Conservation (phyloP, 1,284 basidiomycete genomes). For the Rhodotorula sp. region DNA sequence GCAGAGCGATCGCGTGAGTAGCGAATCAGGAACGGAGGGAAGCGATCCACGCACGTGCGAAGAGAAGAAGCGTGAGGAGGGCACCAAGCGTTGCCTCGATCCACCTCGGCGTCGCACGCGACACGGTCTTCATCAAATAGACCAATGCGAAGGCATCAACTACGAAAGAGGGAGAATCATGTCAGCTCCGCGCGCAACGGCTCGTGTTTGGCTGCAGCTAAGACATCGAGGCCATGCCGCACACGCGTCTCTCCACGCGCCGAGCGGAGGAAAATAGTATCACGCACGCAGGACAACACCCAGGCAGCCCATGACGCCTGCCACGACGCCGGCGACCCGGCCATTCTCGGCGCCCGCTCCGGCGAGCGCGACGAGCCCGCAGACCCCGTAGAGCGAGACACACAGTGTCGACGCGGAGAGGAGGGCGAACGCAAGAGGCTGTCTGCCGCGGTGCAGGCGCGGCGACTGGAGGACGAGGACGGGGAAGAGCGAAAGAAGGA, state of each 20-base stretch:
- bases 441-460: neutral
- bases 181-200: too few species aligned
- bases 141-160: neutral
- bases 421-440: neutral
- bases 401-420: neutral
- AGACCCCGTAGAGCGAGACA: neutral
- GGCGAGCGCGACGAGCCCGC: conserved; percentile 12
- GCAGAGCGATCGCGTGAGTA: neutral
- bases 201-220: too few species aligned
- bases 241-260: too few species aligned
- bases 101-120: too few species aligned
- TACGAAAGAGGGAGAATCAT: too few species aligned
- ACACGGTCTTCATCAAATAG: neutral
- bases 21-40: neutral
- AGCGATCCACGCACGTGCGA: neutral
- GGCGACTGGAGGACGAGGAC: neutral
- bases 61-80: neutral
- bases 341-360: neutral
- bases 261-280: too few species aligned
- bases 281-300: neutral
- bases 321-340: neutral
- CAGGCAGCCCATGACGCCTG: conserved; percentile 7
- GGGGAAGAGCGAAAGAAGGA: conserved; percentile 10
- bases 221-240: neutral
- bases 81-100: neutral